phyloP scores from a whole-genome alignment of 169 alveolate genomes.

The Eimeria sp. region DNA sequence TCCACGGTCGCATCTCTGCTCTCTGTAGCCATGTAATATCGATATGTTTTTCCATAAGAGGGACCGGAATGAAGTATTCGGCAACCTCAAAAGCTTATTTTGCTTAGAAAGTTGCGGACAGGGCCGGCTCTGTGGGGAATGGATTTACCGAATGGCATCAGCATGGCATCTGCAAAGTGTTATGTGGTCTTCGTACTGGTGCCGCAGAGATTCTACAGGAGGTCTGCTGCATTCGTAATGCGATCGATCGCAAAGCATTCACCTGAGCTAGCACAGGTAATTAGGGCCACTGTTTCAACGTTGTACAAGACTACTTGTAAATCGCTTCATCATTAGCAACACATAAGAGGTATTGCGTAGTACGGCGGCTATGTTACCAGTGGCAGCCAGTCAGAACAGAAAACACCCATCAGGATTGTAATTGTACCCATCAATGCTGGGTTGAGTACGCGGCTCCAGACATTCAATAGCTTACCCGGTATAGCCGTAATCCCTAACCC shows the following conservation, averaged over 20 bases:
- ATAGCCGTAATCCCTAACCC: background rate
- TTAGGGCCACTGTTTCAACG: background rate
- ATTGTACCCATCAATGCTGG: background rate
- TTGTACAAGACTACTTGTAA: background rate
- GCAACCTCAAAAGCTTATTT: background rate
- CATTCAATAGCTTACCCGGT: background rate
- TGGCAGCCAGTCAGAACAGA: background rate
- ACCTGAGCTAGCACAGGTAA: constrained; percentile 94
- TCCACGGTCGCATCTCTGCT: background rate
- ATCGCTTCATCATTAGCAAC: background rate
- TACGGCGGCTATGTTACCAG: background rate
- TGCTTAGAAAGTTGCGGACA: background rate
- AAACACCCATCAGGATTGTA: background rate
- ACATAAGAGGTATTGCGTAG: background rate
- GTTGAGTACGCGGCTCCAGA: background rate
- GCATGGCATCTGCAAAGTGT: background rate
- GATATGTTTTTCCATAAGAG: background rate
- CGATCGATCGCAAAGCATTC: constrained; percentile 98
- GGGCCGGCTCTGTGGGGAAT: background rate
- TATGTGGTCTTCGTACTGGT: background rate
- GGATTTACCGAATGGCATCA: background rate
- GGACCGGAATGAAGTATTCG: background rate
- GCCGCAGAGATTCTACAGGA: constrained; percentile 92
- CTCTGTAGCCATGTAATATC: background rate
- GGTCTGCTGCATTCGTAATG: constrained; percentile 97